These are phyloP conservation scores for Smallanthus sonchifolius DNA, from an alignment of 129 eudicot species.

Conservation along the genomic window DNA sequence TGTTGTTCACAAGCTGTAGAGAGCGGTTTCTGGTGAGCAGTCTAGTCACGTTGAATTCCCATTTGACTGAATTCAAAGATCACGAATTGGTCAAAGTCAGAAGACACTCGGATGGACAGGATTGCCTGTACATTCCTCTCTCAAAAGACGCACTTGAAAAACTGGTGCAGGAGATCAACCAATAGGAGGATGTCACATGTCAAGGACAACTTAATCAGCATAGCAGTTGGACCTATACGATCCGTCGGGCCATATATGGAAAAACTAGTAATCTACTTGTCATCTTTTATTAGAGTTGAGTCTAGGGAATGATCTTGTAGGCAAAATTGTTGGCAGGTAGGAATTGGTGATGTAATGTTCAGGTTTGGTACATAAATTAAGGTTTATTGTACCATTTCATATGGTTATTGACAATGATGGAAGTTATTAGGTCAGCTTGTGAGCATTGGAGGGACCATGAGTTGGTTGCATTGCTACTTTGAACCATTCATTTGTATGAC, in stretches of 20 bases:
- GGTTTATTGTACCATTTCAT: slow-evolving; percentile 13
- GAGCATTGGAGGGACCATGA: slow-evolving; percentile 17
- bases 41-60: slow-evolving; percentile 82
- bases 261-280: not conserved
- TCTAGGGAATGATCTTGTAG: not conserved
- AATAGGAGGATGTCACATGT: slow-evolving; percentile 33
- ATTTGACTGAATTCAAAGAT: slow-evolving; percentile 78
- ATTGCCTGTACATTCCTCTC: slow-evolving; percentile 78
- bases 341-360: slow-evolving; percentile 1
- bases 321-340: slow-evolving; percentile 9
- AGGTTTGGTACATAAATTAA: not conserved
- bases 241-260: not conserved
- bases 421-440: not conserved
- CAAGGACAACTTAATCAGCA: not conserved
- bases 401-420: not conserved
- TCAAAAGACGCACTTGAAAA: slow-evolving; percentile 82
- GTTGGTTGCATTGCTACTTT: slow-evolving; percentile 15
- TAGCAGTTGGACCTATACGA: not conserved
- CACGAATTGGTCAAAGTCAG: slow-evolving; percentile 33
- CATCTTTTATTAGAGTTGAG: not conserved
- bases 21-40: slow-evolving; percentile 94
- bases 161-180: slow-evolving; percentile 56
- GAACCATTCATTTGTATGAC: not conserved
- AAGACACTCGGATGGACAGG: slow-evolving; percentile 86
- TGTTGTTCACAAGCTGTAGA: slow-evolving; percentile 65